phyloP scores from a whole-genome alignment of 495 filamentous ascomycete genomes.

The Neurospora tetrasperma region DNA sequence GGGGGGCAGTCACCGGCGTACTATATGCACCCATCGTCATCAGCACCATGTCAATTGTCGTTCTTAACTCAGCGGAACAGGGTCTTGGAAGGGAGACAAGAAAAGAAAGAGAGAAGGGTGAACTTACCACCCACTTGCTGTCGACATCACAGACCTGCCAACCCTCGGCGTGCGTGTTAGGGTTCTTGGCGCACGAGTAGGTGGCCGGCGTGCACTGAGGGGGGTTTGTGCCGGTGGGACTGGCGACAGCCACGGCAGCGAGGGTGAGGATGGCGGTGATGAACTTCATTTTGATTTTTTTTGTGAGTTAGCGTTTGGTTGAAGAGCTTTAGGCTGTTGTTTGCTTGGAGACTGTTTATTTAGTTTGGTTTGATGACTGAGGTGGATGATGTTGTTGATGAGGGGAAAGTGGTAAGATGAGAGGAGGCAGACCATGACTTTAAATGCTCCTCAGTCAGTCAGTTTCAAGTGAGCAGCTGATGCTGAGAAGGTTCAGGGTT shows the following conservation, averaged over 20 bases:
- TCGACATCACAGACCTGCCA: slow-evolving; percentile 21
- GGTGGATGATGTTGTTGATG: not conserved
- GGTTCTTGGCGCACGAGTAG: slow-evolving; percentile 16
- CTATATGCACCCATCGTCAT: slow-evolving; percentile 3
- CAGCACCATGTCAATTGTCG: not conserved
- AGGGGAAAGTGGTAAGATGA: not conserved
- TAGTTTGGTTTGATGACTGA: not conserved
- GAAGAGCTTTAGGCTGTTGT: not conserved
- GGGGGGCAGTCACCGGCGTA: slow-evolving; percentile 12
- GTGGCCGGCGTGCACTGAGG: slow-evolving; percentile 17
- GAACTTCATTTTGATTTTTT: slow-evolving; percentile 15
- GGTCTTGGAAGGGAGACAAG: not conserved
- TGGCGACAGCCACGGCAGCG: slow-evolving; percentile 12
- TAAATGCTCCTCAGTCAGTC: not conserved
- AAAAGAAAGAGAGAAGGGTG: not conserved
- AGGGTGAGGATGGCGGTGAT: slow-evolving; percentile 11
- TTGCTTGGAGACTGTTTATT: slow-evolving; percentile 1
- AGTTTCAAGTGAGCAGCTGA: no score
- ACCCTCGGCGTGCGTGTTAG: slow-evolving; percentile 3
- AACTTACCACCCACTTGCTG: slow-evolving; percentile 17
- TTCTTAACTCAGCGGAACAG: not conserved
- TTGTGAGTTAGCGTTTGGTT: not conserved
- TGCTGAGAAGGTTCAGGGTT: no score
- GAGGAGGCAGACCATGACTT: not conserved
- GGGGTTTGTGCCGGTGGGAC: not conserved